These are phyloP conservation scores for Stromatinia cepivora DNA, from an alignment of 2,329 filamentous ascomycete genomes.

Conservation along the genomic window DNA sequence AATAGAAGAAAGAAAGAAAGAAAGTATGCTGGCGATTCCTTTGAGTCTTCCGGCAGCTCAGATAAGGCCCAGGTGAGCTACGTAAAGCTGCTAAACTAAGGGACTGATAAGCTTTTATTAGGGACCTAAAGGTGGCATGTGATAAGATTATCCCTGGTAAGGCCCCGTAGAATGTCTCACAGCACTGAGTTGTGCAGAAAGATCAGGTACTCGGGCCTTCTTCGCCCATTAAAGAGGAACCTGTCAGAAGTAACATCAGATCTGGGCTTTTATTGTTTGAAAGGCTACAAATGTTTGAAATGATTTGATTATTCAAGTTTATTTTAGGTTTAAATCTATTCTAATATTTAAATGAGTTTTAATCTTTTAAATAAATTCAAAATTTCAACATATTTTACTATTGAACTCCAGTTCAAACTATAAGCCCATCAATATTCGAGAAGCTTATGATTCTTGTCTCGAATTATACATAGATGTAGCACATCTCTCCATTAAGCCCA, in stretches of 20 bases:
- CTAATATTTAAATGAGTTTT: no score
- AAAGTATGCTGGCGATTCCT: not conserved
- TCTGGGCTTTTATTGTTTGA: no score
- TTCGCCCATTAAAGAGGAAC: no score
- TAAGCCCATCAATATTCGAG: not conserved
- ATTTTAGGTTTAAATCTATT: no score
- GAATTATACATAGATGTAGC: conserved; percentile 46
- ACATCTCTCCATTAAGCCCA: conserved; percentile 42
- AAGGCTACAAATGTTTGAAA: no score
- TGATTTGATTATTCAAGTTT: no score
- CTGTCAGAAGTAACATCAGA: no score
- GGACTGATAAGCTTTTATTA: conserved; percentile 12
- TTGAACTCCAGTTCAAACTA: not conserved
- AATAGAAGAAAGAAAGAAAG: not conserved
- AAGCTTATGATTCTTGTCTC: not conserved
- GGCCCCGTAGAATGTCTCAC: conserved; percentile 16
- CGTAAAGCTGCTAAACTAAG: conserved; percentile 9
- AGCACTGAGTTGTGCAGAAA: conserved; percentile 4
- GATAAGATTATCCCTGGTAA: conserved; percentile 4
- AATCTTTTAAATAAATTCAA: no score
- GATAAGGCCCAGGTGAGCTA: conserved; percentile 1
- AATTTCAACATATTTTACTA: no score
- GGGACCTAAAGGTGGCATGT: not conserved
- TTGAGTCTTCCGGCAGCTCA: not conserved
- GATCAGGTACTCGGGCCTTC: not conserved